These are phyloP conservation scores for Arxiozyma bovina DNA, from an alignment of 1,139 yeast genomes.

Conservation along the genomic window DNA sequence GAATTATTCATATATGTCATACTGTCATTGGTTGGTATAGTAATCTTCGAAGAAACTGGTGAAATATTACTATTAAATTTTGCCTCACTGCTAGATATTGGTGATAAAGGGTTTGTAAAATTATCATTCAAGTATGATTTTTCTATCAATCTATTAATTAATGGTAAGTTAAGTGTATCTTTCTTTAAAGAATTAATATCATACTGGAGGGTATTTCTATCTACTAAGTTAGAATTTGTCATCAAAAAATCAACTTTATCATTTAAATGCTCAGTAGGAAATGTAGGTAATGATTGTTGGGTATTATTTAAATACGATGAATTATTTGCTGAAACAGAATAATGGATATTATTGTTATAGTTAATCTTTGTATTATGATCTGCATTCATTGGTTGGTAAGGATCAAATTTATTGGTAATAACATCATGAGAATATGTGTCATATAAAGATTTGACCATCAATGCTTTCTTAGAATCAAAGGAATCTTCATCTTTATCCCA, in stretches of 20 bases:
- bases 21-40: neutral
- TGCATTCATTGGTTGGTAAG: neutral
- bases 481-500: neutral
- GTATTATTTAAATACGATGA: neutral
- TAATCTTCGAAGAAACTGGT: neutral
- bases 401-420: neutral
- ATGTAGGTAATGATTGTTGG: neutral
- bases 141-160: no score
- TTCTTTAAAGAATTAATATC: neutral
- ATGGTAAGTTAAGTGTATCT: neutral
- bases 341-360: neutral
- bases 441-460: neutral
- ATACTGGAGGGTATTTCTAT: neutral
- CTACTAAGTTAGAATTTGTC: neutral
- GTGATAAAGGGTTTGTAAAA: neutral
- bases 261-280: neutral
- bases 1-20: neutral
- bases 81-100: neutral
- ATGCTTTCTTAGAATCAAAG: neutral
- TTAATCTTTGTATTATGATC: no score
- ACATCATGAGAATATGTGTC: neutral
- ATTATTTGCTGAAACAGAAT: no score
- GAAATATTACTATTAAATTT: neutral
- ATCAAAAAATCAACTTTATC: neutral
- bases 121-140: neutral